These are phyloP conservation scores for Cyclotella sp. DNA, from an alignment of 108 stramenopile species.

Conservation along the genomic window DNA sequence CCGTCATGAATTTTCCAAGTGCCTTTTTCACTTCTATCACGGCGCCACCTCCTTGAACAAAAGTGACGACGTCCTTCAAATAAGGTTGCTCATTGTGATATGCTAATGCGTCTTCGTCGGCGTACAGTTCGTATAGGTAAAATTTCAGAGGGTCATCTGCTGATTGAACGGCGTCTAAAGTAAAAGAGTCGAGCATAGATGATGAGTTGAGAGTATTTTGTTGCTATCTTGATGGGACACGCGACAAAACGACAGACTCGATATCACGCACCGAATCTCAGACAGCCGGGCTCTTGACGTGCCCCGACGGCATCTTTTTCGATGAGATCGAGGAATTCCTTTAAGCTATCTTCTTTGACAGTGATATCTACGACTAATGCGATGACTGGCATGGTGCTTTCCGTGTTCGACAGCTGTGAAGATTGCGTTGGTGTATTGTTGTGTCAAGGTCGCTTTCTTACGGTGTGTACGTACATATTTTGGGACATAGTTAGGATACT, in stretches of 20 bases:
- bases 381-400: neutral
- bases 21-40: conserved; percentile 6
- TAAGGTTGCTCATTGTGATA: conserved; percentile 15
- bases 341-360: conserved; percentile 14
- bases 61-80: neutral
- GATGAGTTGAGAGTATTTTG: no score
- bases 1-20: conserved; percentile 13
- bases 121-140: conserved; percentile 18
- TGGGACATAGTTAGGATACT: no score
- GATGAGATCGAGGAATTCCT: conserved; percentile 21
- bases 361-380: conserved; percentile 7
- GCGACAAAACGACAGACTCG: neutral
- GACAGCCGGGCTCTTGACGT: conserved; percentile 19
- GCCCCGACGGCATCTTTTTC: conserved; percentile 12
- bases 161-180: conserved; percentile 8
- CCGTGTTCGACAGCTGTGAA: no score
- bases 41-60: conserved; percentile 8
- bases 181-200: no score
- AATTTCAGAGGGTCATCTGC: conserved; percentile 16
- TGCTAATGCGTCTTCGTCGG: conserved; percentile 8
- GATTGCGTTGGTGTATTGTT: no score
- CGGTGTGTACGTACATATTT: no score
- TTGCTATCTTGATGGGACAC: neutral
- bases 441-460: no score
- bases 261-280: conserved; percentile 20